These are phyloP conservation scores for Coemansia sp. DNA, from an alignment of 192 early-diverging fungal genomes.

Conservation along the genomic window DNA sequence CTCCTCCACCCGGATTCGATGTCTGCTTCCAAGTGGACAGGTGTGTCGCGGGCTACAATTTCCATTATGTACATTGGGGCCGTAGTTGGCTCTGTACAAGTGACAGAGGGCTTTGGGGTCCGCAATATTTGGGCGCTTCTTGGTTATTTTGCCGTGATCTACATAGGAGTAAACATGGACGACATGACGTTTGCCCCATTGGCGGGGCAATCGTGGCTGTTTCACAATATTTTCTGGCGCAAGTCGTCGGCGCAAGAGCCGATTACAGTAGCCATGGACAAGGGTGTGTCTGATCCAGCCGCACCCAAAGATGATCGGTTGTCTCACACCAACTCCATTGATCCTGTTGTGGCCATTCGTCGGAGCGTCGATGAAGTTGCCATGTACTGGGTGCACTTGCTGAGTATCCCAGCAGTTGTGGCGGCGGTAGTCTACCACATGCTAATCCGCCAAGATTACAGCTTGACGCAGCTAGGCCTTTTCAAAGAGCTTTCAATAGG, in stretches of 20 bases:
- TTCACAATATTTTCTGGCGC: too few species aligned
- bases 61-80: not conserved
- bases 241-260: not conserved
- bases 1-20: not conserved
- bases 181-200: not conserved
- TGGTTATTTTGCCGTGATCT: not conserved
- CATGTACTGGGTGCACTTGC: conserved; percentile 5
- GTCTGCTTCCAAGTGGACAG: not conserved
- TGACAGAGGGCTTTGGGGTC: not conserved
- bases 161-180: not conserved
- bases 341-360: conserved; percentile 5
- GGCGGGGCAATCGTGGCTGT: not conserved
- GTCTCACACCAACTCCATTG: not conserved
- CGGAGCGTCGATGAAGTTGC: conserved; percentile 8
- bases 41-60: not conserved
- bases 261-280: not conserved
- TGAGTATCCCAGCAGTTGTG: not conserved
- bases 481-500: too few species aligned
- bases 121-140: not conserved
- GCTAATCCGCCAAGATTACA: too few species aligned
- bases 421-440: not conserved
- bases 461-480: too few species aligned
- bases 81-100: not conserved
- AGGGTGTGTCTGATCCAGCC: not conserved
- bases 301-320: not conserved